Percentiles rank a stretch among this genome's conserved stretches.
Evolutionary conservation across 768 basidiomycete genomes (phyloP).

Genomic region (Lanmaoa pseudosensibilis): DNA sequence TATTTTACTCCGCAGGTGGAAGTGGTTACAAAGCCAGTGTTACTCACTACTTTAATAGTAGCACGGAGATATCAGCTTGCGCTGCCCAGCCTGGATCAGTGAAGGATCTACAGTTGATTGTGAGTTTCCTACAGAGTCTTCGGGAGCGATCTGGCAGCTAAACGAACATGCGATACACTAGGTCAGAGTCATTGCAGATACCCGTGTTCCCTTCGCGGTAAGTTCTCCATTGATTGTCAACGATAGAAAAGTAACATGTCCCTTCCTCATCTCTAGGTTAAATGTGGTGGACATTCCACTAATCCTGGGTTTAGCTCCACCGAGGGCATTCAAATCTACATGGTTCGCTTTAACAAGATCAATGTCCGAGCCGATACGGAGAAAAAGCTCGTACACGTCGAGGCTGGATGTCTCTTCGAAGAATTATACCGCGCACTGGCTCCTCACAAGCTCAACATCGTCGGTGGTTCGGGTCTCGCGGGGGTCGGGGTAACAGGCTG

Average conservation of each 20-base stretch:
- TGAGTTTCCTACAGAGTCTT: neutral
- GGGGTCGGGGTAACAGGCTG: slow-evolving; percentile 36
- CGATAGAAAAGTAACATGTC: neutral
- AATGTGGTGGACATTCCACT: slow-evolving; percentile 34
- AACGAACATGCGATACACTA: neutral
- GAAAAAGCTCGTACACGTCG: slow-evolving; percentile 18
- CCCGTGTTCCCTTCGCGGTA: slow-evolving; percentile 13
- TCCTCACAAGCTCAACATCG: slow-evolving; percentile 13
- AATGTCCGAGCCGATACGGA: neutral
- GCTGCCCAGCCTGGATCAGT: slow-evolving; percentile 14
- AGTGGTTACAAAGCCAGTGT: slow-evolving; percentile 13
- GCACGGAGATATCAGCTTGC: slow-evolving; percentile 3
- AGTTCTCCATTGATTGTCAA: neutral
- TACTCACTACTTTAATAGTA: slow-evolving; percentile 11
- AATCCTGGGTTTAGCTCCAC: slow-evolving; percentile 36
- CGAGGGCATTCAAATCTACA: slow-evolving; percentile 29
- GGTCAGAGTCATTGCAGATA: slow-evolving; percentile 9
- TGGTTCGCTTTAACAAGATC: slow-evolving; percentile 29
- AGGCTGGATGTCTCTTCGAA: slow-evolving; percentile 31
- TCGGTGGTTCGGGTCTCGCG: slow-evolving; percentile 22
- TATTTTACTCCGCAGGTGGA: slow-evolving; percentile 2
- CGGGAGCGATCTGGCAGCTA: too few relatives aligned
- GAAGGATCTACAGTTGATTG: slow-evolving; percentile 5
- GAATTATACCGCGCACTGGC: slow-evolving; percentile 27
- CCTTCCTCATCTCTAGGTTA: slow-evolving; percentile 22